Base-by-base conservation (phyloP, 2,329 filamentous ascomycete species). In the Achaetomium macrosporum region DNA sequence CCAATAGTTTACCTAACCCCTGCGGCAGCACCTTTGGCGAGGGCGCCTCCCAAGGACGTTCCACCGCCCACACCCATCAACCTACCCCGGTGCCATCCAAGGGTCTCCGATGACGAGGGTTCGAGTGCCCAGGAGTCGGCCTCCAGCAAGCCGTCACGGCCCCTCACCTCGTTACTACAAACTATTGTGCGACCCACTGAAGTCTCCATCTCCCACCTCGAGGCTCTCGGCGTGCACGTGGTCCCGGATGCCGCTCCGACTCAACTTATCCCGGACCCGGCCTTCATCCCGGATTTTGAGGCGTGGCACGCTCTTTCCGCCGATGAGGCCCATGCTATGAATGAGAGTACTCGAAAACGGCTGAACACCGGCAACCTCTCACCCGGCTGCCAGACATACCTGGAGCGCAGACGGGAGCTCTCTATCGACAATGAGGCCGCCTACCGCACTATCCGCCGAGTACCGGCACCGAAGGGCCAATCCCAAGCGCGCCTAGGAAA, bases 391-490 rank as follows among this genome's bases (percentile, higher is more conserved):
- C 73, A 77, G 50, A 73, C 76, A 39, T 85, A 83, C 58, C 64
- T 78, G 10, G 82, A 85, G 56, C 77, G 81, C 48, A 74, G 73
- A 59, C 73, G 71, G 36, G 81, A 85, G 67, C 73, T 85, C 8
- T 76, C 74, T 15, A 73, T 75, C 49, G 59, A 69, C 20, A 85
- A 85, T 56, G 74, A 78, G 40, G 71, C 76, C 39, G 82, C 82
- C 8, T 85, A 83, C 63, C 77, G 81, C 25, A 80, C 79, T 1
- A 76, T 85, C 50, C 76, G 81, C 20, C 76, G 82, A 42, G 70
- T 84, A n/a, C 73, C 75, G 6, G 69, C 78, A 1, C 73, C 74
- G 33, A 74, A 74, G 39, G 82, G 81, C 39, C 75, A 76, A 61
- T 68, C 73, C 42, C 71, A 76, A 35, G 73, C 76, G 30, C 76